Percentiles rank a stretch among this genome's conserved stretches.
Evolutionary conservation across 192 early-diverging fungal species (phyloP).

Genomic region (Chytriomyces confervae): DNA sequence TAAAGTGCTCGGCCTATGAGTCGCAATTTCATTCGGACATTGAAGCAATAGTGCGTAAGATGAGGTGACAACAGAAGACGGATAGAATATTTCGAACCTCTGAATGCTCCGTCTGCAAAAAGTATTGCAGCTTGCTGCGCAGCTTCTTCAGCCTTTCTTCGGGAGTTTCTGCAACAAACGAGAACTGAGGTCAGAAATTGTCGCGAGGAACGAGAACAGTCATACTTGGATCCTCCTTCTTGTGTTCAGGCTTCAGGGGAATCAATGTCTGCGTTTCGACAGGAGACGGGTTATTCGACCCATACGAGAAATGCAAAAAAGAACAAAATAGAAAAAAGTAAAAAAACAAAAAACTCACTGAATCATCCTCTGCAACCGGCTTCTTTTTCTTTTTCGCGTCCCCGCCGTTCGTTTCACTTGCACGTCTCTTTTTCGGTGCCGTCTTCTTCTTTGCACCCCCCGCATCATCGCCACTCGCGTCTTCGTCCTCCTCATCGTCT

Average conservation of each 20-base stretch:
- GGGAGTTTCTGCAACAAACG: conserved; percentile 10
- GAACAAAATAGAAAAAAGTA: too few species aligned
- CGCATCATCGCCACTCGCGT: neutral
- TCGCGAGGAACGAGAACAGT: neutral
- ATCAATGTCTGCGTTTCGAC: neutral
- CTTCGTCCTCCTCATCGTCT: neutral
- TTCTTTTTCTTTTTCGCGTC: conserved; percentile 3
- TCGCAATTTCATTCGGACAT: neutral
- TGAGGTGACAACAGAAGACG: too few species aligned
- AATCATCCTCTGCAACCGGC: neutral
- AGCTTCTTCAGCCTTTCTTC: conserved; percentile 32
- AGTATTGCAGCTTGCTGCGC: conserved; percentile 35
- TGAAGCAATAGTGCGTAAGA: neutral
- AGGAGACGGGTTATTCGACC: neutral
- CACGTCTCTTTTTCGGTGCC: neutral
- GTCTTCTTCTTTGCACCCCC: neutral
- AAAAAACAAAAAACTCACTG: neutral
- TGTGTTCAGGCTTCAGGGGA: neutral
- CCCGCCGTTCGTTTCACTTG: neutral
- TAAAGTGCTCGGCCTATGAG: conserved; percentile 8
- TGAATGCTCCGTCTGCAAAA: conserved; percentile 18
- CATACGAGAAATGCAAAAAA: neutral
- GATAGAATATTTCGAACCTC: neutral
- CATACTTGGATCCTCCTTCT: conserved; percentile 2
- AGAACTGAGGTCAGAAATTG: neutral